Conservation (phyloP, 441 rosid genomes). For the Populus tomentosa region DNA sequence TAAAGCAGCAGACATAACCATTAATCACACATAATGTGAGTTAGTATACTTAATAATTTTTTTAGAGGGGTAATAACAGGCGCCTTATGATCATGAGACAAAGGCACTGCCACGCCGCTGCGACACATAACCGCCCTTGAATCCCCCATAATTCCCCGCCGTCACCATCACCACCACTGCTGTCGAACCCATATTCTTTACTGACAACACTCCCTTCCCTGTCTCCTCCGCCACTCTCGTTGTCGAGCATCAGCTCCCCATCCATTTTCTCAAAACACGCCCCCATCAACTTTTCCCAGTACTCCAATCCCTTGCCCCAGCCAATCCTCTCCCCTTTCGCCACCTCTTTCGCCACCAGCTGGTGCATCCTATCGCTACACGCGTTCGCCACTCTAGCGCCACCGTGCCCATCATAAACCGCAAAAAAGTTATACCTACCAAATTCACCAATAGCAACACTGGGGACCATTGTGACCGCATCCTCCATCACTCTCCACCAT, state of each 20-base stretch:
- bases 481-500: conserved; percentile 31
- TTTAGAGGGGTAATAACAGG: neutral
- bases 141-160: conserved; percentile 33
- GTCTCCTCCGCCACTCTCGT: neutral
- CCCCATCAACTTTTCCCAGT: conserved; percentile 33
- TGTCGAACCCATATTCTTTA: conserved; percentile 21
- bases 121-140: conserved; percentile 24
- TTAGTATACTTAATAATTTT: no score
- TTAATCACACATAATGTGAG: no score
- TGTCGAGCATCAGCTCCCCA: conserved; percentile 14
- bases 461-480: conserved; percentile 27
- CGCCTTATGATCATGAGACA: conserved; percentile 22
- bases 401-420: conserved; percentile 33
- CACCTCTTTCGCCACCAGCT: conserved; percentile 28
- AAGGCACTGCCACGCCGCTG: conserved; percentile 21
- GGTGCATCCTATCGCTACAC: conserved; percentile 31
- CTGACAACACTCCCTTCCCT: neutral
- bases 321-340: neutral
- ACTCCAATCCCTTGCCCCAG: conserved; percentile 1
- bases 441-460: conserved; percentile 10
- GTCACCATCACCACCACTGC: conserved; percentile 35
- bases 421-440: conserved; percentile 32
- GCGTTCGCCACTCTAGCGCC: conserved; percentile 20
- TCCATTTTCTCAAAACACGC: conserved; percentile 34
- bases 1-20: no score